Evolutionary conservation across 805 yeast species (phyloP), one percentile per base, ranked within the genome.

Genomic region (Dipodascus albidus): DNA sequence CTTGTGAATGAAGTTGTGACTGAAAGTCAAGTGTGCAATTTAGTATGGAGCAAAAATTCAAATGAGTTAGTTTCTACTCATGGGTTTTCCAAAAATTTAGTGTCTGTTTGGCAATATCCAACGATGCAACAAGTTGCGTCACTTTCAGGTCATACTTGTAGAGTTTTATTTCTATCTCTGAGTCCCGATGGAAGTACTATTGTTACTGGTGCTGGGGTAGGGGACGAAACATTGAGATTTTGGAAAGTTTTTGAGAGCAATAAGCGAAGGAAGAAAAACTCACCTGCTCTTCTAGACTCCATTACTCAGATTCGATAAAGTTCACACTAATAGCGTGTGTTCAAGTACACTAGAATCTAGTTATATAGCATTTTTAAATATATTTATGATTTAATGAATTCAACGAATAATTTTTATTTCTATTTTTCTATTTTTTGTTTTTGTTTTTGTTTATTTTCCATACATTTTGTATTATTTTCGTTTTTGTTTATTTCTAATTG

Each of bases 131-230:
- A 91, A 60, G 81, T 93, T 33, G 96, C 96, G 0, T 87, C 90
- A 21, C 76, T 93, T 53, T 87, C 95, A 14, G 99, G 98, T 0
- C 99, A 93, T 65, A 87, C 96, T 1, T 87, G 85, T 64, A 76
- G 99, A 57, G 98, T 93, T 11, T 72, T 93, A 50, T 93, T 93
- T 66, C 73, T 93, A 60, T 80, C 96, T 2, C 74, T 91, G 70
- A 85, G 96, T 19, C 96, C 97, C 0, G 98, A 93, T 69, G 99
- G 99, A 0, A 89, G 87, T 57, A 89, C 97, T 0, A 85, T 93
- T 14, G 99, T 91, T 1, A 90, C 99, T 0, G 99, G 99, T 1
- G 97, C 99, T 1, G 68, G 70, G 48, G 20, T 38, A 3, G 99
- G 98, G 2, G 99, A 93, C 69, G 99, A 93, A 67, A 93, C 99